Conservation (phyloP, 23 red algal species). For the Gracilaria gracilis region DNA sequence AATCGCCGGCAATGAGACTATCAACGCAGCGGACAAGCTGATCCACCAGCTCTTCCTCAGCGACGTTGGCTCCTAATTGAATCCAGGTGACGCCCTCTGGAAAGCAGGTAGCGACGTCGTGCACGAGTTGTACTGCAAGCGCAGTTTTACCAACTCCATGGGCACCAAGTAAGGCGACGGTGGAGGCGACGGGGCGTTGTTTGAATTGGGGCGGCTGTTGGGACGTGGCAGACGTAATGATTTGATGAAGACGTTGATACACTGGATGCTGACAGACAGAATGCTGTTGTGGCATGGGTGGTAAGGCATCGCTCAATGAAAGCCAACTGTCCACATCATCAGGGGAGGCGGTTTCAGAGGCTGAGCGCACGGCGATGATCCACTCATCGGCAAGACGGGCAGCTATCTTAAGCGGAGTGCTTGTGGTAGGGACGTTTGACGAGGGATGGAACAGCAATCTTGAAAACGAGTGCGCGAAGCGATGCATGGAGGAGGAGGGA, state of each 20-base stretch:
- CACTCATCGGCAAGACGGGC: slow-evolving; percentile 50
- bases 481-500: slow-evolving; percentile 5
- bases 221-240: not conserved
- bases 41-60: slow-evolving; percentile 61
- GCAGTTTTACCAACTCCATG: slow-evolving; percentile 65
- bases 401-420: slow-evolving; percentile 28
- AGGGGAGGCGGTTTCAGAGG: slow-evolving; percentile 27
- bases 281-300: slow-evolving; percentile 62
- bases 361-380: slow-evolving; percentile 53
- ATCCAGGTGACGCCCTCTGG: slow-evolving; percentile 67
- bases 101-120: slow-evolving; percentile 45
- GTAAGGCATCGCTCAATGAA: slow-evolving; percentile 52
- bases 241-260: not conserved
- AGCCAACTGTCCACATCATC: slow-evolving; percentile 61
- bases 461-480: not conserved
- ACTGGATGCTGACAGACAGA: slow-evolving; percentile 20
- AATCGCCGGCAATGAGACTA: slow-evolving; percentile 58
- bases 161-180: slow-evolving; percentile 48
- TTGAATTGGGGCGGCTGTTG: not conserved
- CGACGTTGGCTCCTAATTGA: slow-evolving; percentile 55
- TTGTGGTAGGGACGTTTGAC: slow-evolving; percentile 1
- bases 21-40: slow-evolving; percentile 65
- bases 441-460: slow-evolving; percentile 12
- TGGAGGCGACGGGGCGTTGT: not conserved
- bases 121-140: slow-evolving; percentile 60